These are phyloP conservation scores for Porphyrellus cyaneotinctus DNA, from an alignment of 768 basidiomycete species.

Conservation along the genomic window DNA sequence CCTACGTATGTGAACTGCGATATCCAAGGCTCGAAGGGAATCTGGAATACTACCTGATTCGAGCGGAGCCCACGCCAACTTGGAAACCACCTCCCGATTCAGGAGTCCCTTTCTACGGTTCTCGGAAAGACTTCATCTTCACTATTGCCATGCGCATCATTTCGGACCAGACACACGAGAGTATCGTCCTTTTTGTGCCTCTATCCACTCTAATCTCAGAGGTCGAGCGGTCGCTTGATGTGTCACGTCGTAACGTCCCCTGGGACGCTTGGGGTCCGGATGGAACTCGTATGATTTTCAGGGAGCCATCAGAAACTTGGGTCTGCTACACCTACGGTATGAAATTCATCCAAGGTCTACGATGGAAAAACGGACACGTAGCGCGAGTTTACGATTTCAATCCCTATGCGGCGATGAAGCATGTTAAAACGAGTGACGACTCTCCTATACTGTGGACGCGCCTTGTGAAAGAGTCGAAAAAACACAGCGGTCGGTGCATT, in stretches of 20 bases:
- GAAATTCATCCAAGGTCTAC: conserved; percentile 28
- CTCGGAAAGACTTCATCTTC: conserved; percentile 31
- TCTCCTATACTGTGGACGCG: conserved; percentile 14
- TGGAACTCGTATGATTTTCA: conserved; percentile 27
- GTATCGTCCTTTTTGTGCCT: conserved; percentile 29
- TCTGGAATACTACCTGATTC: conserved; percentile 25
- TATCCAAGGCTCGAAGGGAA: conserved; percentile 21
- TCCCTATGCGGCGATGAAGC: conserved; percentile 17
- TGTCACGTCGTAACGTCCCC: conserved; percentile 6
- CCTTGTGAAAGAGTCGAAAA: conserved; percentile 12
- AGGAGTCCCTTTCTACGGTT: conserved; percentile 20
- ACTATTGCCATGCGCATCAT: conserved; percentile 24
- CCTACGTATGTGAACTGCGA: conserved; percentile 24
- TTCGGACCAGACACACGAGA: conserved; percentile 5
- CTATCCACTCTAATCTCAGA: conserved; percentile 28
- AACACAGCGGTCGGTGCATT: conserved; percentile 5
- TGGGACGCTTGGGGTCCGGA: conserved; percentile 35
- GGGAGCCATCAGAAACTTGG: conserved; percentile 31
- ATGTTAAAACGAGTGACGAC: conserved; percentile 8
- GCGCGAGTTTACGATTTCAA: conserved; percentile 35
- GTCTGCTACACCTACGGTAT: conserved; percentile 35
- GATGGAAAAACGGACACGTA: conserved; percentile 16
- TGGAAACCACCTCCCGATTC: conserved; percentile 17
- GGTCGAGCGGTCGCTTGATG: conserved; percentile 14
- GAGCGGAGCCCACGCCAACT: conserved; percentile 32